A percentile compares a stretch with the other conserved stretches of the same genome.
Conservation (phyloP, 768 basidiomycete species). For the Pisolithus sp. region DNA sequence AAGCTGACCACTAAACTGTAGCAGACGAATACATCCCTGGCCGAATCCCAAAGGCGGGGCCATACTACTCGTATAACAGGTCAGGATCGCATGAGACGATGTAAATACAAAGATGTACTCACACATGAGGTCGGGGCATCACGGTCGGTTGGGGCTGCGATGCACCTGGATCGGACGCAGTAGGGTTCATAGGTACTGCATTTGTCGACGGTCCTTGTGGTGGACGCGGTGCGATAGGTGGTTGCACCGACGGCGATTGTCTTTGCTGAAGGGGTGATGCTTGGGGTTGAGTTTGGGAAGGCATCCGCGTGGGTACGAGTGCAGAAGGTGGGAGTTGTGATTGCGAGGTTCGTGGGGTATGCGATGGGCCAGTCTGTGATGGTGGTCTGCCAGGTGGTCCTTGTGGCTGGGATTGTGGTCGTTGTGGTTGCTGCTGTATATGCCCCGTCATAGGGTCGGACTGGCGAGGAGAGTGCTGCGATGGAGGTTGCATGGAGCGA, state of each 20-base stretch:
- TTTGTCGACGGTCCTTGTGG: conserved; percentile 22
- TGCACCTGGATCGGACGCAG: conserved; percentile 25
- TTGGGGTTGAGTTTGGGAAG: conserved; percentile 32
- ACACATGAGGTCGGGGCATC: conserved; percentile 26
- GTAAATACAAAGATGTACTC: conserved; percentile 10
- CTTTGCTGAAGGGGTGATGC: conserved; percentile 27
- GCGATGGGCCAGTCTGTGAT: conserved; percentile 42
- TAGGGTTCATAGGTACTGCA: conserved; percentile 17
- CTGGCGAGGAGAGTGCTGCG: conserved; percentile 43
- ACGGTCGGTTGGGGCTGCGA: conserved; percentile 27
- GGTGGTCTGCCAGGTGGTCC: conserved; percentile 42
- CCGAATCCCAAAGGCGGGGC: conserved; percentile 43
- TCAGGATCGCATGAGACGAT: conserved; percentile 10
- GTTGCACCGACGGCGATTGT: conserved; percentile 30
- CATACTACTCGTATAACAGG: conserved; percentile 20
- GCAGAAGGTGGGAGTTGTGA: conserved; percentile 29
- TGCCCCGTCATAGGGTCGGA: conserved; percentile 40
- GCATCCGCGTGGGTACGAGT: conserved; percentile 25
- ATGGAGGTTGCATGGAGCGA: conserved; percentile 29
- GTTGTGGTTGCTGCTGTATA: conserved; percentile 34
- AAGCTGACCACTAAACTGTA: conserved; percentile 66
- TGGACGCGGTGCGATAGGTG: conserved; percentile 33
- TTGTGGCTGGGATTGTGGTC: conserved; percentile 59
- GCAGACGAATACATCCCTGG: conserved; percentile 56
- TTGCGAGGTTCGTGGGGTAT: conserved; percentile 40